phyloP scores from a whole-genome alignment of 2,329 filamentous ascomycete genomes.

The Colletotrichum cuscutae region DNA sequence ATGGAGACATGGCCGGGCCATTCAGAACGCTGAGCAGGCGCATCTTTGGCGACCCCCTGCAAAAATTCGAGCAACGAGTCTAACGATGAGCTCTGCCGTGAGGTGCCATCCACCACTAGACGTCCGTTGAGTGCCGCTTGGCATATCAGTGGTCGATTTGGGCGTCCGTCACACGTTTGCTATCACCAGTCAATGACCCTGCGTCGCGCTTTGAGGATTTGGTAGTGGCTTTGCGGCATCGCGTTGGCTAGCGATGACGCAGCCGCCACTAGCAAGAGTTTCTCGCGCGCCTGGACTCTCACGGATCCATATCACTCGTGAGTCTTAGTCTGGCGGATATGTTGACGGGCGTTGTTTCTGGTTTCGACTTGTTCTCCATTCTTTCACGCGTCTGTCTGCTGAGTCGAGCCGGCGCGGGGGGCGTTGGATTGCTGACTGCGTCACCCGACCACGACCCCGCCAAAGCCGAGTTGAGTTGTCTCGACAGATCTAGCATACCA shows the following conservation, averaged over 20 bases:
- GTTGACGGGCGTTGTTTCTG: conserved; percentile 13
- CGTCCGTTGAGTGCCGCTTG: conserved; percentile 11
- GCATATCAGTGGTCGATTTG: conserved; percentile 22
- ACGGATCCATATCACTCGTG: neutral
- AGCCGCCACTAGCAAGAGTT: conserved; percentile 27
- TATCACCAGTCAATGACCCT: conserved; percentile 23
- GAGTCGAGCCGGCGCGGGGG: conserved; percentile 5
- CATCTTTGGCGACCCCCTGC: conserved; percentile 10
- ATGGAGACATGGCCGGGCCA: conserved; percentile 23
- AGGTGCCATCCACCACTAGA: conserved; percentile 27
- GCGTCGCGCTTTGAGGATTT: conserved; percentile 29
- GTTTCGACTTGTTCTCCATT: conserved; percentile 5
- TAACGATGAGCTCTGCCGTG: conserved; percentile 19
- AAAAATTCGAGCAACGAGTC: conserved; percentile 12
- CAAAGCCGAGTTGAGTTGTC: conserved; percentile 25
- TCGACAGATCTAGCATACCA: neutral
- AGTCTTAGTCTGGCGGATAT: conserved; percentile 1
- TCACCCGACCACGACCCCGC: conserved; percentile 26
- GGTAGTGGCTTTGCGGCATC: conserved; percentile 18
- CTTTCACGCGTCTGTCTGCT: conserved; percentile 3
- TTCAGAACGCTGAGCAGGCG: conserved; percentile 19
- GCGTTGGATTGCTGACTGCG: conserved; percentile 28
- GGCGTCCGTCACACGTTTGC: conserved; percentile 5
- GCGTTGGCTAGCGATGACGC: conserved; percentile 29
- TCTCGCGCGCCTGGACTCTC: conserved; percentile 17